Conservation (phyloP, 768 basidiomycete species). For the Tulasnella sp. region DNA sequence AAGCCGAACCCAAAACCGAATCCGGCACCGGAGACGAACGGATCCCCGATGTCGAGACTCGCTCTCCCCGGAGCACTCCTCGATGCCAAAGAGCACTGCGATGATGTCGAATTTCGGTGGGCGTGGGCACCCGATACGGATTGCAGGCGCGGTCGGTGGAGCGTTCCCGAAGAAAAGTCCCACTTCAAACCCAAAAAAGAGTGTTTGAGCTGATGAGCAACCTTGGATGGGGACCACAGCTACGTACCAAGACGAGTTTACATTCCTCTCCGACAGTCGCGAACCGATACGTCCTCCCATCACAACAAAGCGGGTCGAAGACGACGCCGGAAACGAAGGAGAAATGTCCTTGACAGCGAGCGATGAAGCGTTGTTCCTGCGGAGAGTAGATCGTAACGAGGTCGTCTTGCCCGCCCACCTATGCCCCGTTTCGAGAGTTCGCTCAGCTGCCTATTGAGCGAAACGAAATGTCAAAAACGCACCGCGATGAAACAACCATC, state of each 20-base stretch:
- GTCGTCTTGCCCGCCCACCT: constrained; percentile 98
- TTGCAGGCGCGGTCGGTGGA: constrained; percentile 78
- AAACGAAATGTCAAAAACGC: not conserved
- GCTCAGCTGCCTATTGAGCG: not conserved
- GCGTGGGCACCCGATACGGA: constrained; percentile 45
- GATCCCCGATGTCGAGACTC: constrained; percentile 5
- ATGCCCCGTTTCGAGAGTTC: not conserved
- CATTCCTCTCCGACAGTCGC: constrained; percentile 97
- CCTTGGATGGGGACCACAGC: constrained; percentile 13
- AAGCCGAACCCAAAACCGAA: not conserved
- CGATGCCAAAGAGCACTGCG: constrained; percentile 63
- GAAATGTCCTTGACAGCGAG: constrained; percentile 93
- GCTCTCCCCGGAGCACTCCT: constrained; percentile 29
- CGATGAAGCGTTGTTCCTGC: constrained; percentile 87
- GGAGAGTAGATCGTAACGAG: constrained; percentile 90
- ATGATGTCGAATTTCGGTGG: constrained; percentile 69
- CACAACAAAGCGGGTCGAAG: constrained; percentile 84
- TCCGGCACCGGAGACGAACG: not conserved
- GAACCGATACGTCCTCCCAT: constrained; percentile 79
- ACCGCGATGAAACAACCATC: constrained; percentile 90
- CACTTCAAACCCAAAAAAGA: constrained; percentile 64
- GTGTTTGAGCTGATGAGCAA: constrained; percentile 4
- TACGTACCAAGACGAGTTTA: constrained; percentile 74
- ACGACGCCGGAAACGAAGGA: constrained; percentile 86
- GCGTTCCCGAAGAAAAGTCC: constrained; percentile 86